Evolutionary conservation across 305 asterid genomes (phyloP).

Genomic region (Withania somnifera): DNA sequence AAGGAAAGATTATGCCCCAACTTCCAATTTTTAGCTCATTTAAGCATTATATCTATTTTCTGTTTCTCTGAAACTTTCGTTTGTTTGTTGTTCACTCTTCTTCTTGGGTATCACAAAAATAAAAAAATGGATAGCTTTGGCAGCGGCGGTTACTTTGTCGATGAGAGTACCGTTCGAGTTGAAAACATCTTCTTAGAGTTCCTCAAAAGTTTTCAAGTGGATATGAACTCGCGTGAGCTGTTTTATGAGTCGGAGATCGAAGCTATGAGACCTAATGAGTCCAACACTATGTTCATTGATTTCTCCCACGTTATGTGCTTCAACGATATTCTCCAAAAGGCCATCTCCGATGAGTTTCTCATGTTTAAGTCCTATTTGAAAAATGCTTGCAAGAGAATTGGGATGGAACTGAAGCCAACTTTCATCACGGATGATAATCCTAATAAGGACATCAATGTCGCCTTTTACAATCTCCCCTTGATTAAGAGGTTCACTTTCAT

Average conservation of each 20-base stretch:
- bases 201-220: constrained; percentile 43
- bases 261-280: constrained; percentile 65
- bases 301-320: constrained; percentile 88
- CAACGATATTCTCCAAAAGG: constrained; percentile 65
- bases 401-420: constrained; percentile 66
- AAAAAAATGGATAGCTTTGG: constrained; percentile 42
- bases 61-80: background rate
- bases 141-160: constrained; percentile 51
- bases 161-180: constrained; percentile 72
- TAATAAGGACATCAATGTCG: constrained; percentile 72
- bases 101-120: background rate
- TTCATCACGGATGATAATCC: constrained; percentile 67
- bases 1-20: no score
- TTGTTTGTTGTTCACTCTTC: background rate
- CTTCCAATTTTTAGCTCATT: no score
- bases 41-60: background rate
- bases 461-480: constrained; percentile 77
- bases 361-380: constrained; percentile 72
- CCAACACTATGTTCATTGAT: constrained; percentile 85
- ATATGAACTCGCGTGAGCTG: constrained; percentile 32
- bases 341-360: constrained; percentile 75
- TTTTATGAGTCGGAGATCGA: constrained; percentile 73
- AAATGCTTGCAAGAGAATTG: constrained; percentile 81
- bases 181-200: constrained; percentile 76
- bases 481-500: constrained; percentile 33